Base-by-base conservation (phyloP, 2,329 filamentous ascomycete genomes). In the Aureobasidium sp. region DNA sequence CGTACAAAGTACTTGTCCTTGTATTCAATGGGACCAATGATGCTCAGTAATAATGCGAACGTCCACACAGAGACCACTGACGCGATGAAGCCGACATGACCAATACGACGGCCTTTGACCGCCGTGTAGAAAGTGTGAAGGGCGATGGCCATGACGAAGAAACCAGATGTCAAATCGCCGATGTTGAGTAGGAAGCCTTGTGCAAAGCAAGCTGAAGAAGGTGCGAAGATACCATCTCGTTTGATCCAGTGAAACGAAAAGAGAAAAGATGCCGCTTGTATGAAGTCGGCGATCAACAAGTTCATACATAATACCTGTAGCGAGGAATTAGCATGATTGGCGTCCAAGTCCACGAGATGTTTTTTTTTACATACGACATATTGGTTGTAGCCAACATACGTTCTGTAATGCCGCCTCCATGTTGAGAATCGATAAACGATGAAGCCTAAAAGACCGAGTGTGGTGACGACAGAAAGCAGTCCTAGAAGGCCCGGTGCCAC, bases 151-250 rank as follows among this genome's bases (percentile, higher is more conserved):
- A 84, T 81, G 66, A 88, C 86, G 70, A 87, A 89, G 56, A 87
- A 80, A 63, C 85, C 87, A 29, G 83, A 86, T 0, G 85, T 79
- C 61, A 90, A 69, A 68, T 89, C 86, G 27, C 87, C 87, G 0
- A 82, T 83, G 5, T 84, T 87, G 2, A 89, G 76, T 49, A 89
- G 84, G 76, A 86, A 85, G 20, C 86, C 87, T 71, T 90, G 87
- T 0, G 80, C 80, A 67, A 81, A 81, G 73, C 87, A 90, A 4
- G 81, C 76, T 1, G 77, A 67, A 0, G 79, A 81, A 2, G 78
- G 78, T 0, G 85, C 82, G 1, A 79, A 68, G 15, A 89, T 79
- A 0, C 75, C 77, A 69, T 87, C 77, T 17, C 75, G 70, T 1
- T 73, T 70, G 7, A 87, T 74, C 81, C 86, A 87, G 39, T 80